Evolutionary conservation across 768 basidiomycete species (phyloP).

Genomic region (Aureoboletus auriporus): DNA sequence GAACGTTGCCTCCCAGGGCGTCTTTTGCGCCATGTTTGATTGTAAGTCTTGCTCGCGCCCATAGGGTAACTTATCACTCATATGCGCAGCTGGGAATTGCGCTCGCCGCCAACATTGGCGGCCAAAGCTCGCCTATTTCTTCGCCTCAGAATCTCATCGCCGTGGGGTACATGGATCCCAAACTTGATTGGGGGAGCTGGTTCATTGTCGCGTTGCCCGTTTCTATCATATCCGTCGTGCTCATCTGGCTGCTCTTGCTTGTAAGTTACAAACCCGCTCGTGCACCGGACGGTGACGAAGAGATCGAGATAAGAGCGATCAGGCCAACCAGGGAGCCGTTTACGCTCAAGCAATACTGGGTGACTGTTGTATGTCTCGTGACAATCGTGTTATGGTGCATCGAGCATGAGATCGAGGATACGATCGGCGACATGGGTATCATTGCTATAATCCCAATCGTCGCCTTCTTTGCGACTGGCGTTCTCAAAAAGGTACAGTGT

Average conservation of each 20-base stretch:
- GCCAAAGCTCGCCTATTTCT: slow-evolving; percentile 95
- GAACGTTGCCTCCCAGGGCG: slow-evolving; percentile 84
- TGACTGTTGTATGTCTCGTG: slow-evolving; percentile 71
- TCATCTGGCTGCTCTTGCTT: slow-evolving; percentile 90
- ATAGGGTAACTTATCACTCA: background rate
- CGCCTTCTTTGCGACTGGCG: slow-evolving; percentile 90
- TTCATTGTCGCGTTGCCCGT: slow-evolving; percentile 93
- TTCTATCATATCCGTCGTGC: slow-evolving; percentile 74
- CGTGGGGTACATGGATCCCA: slow-evolving; percentile 78
- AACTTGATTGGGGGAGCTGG: slow-evolving; percentile 88
- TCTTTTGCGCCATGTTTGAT: slow-evolving; percentile 89
- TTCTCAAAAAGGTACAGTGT: slow-evolving; percentile 78
- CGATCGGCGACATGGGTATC: slow-evolving; percentile 94
- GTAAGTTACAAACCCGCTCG: slow-evolving; percentile 74
- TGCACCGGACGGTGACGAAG: slow-evolving; percentile 68
- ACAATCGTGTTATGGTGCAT: slow-evolving; percentile 92
- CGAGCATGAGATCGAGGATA: slow-evolving; percentile 69
- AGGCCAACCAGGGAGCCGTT: slow-evolving; percentile 80
- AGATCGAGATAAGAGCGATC: slow-evolving; percentile 81
- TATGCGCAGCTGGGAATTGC: slow-evolving; percentile 81
- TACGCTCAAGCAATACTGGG: slow-evolving; percentile 85
- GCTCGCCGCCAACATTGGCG: slow-evolving; percentile 96
- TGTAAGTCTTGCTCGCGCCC: slow-evolving; percentile 44
- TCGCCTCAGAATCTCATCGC: slow-evolving; percentile 98
- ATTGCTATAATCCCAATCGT: slow-evolving; percentile 92